These are phyloP conservation scores for Skeletonema menzelii DNA, from an alignment of 108 stramenopile species.

Conservation along the genomic window DNA sequence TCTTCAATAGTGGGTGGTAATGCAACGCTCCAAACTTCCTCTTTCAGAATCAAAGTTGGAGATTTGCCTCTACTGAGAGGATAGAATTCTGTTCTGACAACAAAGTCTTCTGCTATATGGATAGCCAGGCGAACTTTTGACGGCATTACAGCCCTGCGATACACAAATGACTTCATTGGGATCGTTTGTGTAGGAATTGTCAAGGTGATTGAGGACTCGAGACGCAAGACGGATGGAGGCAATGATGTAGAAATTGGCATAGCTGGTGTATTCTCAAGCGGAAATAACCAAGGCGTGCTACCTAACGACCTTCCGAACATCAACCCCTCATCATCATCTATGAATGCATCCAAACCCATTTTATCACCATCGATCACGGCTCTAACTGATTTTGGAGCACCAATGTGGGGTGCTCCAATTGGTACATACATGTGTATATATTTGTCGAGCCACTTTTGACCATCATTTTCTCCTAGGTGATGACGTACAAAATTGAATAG, in stretches of 20 bases:
- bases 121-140: constrained; percentile 24
- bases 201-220: constrained; percentile 20
- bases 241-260: not conserved
- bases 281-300: constrained; percentile 57
- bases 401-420: constrained; percentile 66
- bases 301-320: constrained; percentile 57
- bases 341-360: constrained; percentile 65
- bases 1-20: constrained; percentile 18
- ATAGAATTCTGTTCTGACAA: constrained; percentile 15
- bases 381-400: constrained; percentile 54
- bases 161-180: constrained; percentile 11
- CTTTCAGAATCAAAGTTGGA: constrained; percentile 5
- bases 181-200: constrained; percentile 24
- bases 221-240: constrained; percentile 7
- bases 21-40: constrained; percentile 15
- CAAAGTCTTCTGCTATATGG: constrained; percentile 15
- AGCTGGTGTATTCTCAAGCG: constrained; percentile 8
- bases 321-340: constrained; percentile 55
- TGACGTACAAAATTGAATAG: constrained; percentile 43
- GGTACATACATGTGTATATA: constrained; percentile 62
- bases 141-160: constrained; percentile 1
- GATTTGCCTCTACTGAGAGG: not conserved
- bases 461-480: constrained; percentile 15
- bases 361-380: constrained; percentile 54
- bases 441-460: constrained; percentile 56